Percentiles rank a stretch among this genome's conserved stretches.
Evolutionary conservation across 257 asterid species (phyloP).

Genomic region (Linderniella brevidens): DNA sequence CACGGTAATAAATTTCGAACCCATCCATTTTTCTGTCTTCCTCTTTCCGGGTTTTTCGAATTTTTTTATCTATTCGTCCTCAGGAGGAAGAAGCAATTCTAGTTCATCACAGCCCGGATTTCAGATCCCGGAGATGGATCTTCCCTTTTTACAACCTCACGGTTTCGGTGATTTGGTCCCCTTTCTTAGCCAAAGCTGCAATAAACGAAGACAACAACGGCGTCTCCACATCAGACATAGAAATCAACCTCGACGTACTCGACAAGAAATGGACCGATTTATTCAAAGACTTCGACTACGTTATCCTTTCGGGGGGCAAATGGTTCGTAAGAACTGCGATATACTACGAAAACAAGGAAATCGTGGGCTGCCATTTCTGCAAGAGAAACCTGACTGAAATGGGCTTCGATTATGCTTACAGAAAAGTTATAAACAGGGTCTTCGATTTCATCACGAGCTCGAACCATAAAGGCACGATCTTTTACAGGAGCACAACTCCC

Average conservation of each 20-base stretch:
- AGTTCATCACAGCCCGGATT: constrained; percentile 40
- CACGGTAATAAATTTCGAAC: constrained; percentile 20
- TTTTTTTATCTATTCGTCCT: neutral
- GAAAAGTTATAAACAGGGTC: constrained; percentile 26
- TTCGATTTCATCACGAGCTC: constrained; percentile 21
- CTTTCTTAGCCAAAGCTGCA: constrained; percentile 31
- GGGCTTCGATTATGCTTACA: constrained; percentile 31
- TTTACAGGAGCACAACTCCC: constrained; percentile 46
- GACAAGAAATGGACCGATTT: constrained; percentile 43
- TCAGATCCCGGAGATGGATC: constrained; percentile 40
- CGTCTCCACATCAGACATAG: constrained; percentile 27
- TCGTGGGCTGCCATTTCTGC: constrained; percentile 54
- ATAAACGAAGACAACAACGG: constrained; percentile 47
- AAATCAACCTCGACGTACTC: constrained; percentile 38
- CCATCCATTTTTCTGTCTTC: no score
- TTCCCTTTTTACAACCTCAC: constrained; percentile 34
- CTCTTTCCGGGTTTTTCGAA: no score
- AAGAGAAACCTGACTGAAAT: constrained; percentile 32
- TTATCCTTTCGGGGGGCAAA: constrained; percentile 39
- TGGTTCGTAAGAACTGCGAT: constrained; percentile 49
- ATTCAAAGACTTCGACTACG: constrained; percentile 25
- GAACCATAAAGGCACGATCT: constrained; percentile 17
- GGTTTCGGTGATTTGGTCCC: constrained; percentile 52
- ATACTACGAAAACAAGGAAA: constrained; percentile 32
- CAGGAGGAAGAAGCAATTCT: constrained; percentile 40